Evolutionary conservation across 176 grass and related monocot species (phyloP).

Genomic region (Oryza glaberrima): DNA sequence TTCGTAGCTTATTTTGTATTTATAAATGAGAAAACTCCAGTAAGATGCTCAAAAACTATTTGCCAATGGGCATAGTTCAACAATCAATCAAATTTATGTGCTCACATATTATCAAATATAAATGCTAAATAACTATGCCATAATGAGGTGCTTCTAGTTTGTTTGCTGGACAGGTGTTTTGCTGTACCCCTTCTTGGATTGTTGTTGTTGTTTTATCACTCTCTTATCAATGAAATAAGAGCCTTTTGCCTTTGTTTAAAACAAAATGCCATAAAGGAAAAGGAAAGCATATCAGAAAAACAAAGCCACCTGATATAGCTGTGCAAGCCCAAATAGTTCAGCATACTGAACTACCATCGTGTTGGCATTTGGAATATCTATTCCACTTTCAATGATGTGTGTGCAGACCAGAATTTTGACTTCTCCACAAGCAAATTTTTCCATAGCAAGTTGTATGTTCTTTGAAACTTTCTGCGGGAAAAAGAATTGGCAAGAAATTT

Average conservation of each 20-base stretch:
- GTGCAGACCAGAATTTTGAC: constrained; percentile 91
- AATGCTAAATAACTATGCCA: neutral
- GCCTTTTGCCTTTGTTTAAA: neutral
- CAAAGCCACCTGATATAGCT: constrained; percentile 87
- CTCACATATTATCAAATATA: neutral
- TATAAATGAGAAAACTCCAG: neutral
- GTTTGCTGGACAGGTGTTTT: neutral
- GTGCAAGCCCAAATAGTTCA: constrained; percentile 87
- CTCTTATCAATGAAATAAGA: neutral
- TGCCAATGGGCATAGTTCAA: neutral
- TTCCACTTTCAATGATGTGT: constrained; percentile 96
- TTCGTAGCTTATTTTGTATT: constrained; percentile 4
- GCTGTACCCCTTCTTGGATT: neutral
- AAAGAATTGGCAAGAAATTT: constrained; percentile 26
- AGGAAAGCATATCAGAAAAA: constrained; percentile 10
- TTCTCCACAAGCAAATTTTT: constrained; percentile 70
- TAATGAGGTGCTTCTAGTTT: neutral
- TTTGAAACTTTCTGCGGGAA: constrained; percentile 73
- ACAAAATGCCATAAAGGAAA: neutral
- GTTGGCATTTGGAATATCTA: constrained; percentile 94
- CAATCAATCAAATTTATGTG: neutral
- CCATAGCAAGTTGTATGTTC: constrained; percentile 77
- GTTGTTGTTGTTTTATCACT: neutral
- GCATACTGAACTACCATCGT: constrained; percentile 89
- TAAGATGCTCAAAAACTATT: neutral